Evolutionary conservation across 257 asterid genomes (phyloP).

Genomic region (Solanum commersonii): DNA sequence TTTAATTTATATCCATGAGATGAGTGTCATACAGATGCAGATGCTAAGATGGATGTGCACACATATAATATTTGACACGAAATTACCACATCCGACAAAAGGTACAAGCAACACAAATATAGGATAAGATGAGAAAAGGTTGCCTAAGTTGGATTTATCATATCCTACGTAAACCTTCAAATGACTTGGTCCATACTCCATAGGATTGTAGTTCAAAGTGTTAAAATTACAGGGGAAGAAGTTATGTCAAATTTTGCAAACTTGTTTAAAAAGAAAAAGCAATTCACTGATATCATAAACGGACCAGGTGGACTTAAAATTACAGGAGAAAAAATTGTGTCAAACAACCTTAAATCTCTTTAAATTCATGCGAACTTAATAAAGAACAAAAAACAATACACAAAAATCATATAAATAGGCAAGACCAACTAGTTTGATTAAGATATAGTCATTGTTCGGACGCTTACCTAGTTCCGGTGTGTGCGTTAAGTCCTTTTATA

Average conservation of each 20-base stretch:
- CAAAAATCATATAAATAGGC: not conserved
- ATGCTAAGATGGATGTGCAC: not conserved
- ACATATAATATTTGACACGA: not conserved
- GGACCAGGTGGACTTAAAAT: not conserved
- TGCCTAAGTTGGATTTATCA: not conserved
- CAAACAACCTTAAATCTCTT: not conserved
- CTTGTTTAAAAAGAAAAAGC: not conserved
- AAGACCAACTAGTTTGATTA: not conserved
- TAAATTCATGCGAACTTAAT: not conserved
- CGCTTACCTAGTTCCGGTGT: too few relatives aligned
- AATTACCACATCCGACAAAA: not conserved
- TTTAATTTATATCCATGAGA: not conserved
- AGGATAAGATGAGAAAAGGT: not conserved
- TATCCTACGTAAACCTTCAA: not conserved
- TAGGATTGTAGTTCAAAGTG: not conserved
- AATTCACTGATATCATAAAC: not conserved
- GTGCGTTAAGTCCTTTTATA: too few relatives aligned
- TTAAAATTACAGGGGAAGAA: not conserved
- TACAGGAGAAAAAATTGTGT: not conserved
- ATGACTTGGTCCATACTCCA: not conserved
- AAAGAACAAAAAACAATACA: not conserved
- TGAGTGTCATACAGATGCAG: not conserved
- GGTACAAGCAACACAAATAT: not conserved
- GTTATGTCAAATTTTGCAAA: not conserved
- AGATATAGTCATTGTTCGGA: too few relatives aligned